Evolutionary conservation across 768 basidiomycete genomes (phyloP).

Genomic region (Russula olivacea): DNA sequence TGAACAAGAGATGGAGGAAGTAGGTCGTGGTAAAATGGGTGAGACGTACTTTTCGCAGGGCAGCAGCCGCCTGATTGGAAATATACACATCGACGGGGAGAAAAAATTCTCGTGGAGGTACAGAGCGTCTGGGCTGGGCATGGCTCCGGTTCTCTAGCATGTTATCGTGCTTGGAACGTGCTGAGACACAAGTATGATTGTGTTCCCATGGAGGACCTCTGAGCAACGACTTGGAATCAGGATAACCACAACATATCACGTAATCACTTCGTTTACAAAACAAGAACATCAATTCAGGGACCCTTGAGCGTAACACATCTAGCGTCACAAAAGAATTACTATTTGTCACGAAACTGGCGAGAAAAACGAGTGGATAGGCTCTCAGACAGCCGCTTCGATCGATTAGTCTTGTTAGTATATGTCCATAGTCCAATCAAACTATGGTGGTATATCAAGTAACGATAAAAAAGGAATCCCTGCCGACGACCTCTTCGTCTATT

Average conservation of each 20-base stretch:
- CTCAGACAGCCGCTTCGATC: conserved; percentile 6
- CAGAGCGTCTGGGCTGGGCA: conserved; percentile 8
- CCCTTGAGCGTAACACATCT: conserved; percentile 16
- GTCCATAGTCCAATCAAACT: conserved; percentile 11
- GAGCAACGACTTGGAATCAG: neutral
- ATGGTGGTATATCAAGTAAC: conserved; percentile 24
- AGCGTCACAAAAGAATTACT: conserved; percentile 7
- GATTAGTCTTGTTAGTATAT: conserved; percentile 15
- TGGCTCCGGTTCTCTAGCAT: conserved; percentile 20
- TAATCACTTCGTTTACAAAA: conserved; percentile 2
- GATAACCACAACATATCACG: neutral
- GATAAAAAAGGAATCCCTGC: conserved; percentile 15
- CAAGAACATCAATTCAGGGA: conserved; percentile 3
- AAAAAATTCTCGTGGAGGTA: conserved; percentile 20
- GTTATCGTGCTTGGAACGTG: conserved; percentile 10
- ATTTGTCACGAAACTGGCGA: conserved; percentile 13
- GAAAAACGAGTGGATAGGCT: conserved; percentile 19
- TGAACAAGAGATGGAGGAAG: neutral
- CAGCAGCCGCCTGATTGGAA: conserved; percentile 24
- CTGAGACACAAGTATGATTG: conserved; percentile 14
- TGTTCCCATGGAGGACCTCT: conserved; percentile 3
- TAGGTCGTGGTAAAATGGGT: neutral
- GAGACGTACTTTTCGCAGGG: conserved; percentile 21
- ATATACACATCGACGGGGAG: conserved; percentile 25
- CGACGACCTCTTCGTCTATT: neutral